phyloP scores from a whole-genome alignment of 257 asterid genomes.

The Ophiorrhiza pumila region DNA sequence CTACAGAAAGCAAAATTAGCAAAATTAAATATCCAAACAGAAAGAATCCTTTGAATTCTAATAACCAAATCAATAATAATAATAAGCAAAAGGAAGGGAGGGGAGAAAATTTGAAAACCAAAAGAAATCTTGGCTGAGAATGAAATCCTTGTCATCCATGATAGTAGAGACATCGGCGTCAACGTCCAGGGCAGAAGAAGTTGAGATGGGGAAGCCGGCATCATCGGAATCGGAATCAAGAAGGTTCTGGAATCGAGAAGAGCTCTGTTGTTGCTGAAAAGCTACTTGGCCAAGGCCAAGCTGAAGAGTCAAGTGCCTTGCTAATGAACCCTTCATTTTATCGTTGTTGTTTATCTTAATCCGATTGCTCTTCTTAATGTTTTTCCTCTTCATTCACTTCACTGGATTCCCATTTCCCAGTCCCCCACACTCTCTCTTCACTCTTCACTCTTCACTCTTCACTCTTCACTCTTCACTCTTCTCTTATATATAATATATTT shows the following conservation, averaged over 20 bases:
- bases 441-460: background rate
- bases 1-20: slow-evolving; percentile 30
- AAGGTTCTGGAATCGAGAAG: slow-evolving; percentile 48
- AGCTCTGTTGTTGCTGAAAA: slow-evolving; percentile 25
- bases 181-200: slow-evolving; percentile 29
- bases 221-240: slow-evolving; percentile 40
- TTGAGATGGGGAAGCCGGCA: slow-evolving; percentile 5
- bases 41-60: too few species aligned
- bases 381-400: slow-evolving; percentile 22
- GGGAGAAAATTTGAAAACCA: too few species aligned
- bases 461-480: too few species aligned
- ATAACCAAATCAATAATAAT: background rate
- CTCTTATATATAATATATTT: too few species aligned
- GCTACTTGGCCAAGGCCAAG: slow-evolving; percentile 51
- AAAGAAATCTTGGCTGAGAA: slow-evolving; percentile 97
- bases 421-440: background rate
- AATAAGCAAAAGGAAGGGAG: background rate
- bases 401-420: background rate
- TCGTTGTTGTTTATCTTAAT: slow-evolving; percentile 11
- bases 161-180: slow-evolving; percentile 22
- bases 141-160: slow-evolving; percentile 53
- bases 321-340: slow-evolving; percentile 55
- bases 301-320: slow-evolving; percentile 55
- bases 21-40: background rate
- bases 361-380: background rate